A percentile compares a stretch with the other conserved stretches of the same genome.
phyloP scores from a whole-genome alignment of 1,139 yeast genomes.

The Starmera stellimalicola region DNA sequence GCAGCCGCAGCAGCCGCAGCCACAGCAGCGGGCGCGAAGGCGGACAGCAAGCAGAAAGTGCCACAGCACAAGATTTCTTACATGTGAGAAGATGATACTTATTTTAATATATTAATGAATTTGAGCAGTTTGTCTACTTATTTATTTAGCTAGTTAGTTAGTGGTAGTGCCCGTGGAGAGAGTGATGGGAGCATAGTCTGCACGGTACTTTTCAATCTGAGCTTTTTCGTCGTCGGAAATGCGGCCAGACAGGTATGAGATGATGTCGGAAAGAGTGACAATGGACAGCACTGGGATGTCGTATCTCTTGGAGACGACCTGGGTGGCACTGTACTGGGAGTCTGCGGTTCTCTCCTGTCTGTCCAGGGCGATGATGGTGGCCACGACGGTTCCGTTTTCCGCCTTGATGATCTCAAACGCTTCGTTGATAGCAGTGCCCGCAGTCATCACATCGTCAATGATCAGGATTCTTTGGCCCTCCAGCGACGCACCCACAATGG shows the following conservation, averaged over 20 bases:
- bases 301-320: constrained; percentile 62
- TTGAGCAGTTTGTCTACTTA: background rate
- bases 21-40: too few species aligned
- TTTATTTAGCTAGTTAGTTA: background rate
- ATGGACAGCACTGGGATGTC: constrained; percentile 79
- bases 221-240: constrained; percentile 45
- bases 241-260: constrained; percentile 48
- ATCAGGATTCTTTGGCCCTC: constrained; percentile 66
- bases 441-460: constrained; percentile 96
- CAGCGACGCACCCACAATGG: constrained; percentile 77
- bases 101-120: background rate
- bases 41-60: too few species aligned
- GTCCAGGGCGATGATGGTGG: constrained; percentile 85
- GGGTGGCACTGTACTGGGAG: constrained; percentile 67
- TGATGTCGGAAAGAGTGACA: constrained; percentile 67
- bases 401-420: constrained; percentile 71
- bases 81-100: constrained; percentile 16
- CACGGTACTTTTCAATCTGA: constrained; percentile 52
- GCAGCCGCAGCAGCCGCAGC: too few species aligned
- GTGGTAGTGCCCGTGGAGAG: background rate
- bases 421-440: constrained; percentile 96
- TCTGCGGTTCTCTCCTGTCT: constrained; percentile 84
- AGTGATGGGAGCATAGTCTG: constrained; percentile 21
- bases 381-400: constrained; percentile 70
- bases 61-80: too few species aligned